Evolutionary conservation across 2,329 filamentous ascomycete genomes (phyloP).

Genomic region (Aotearoamyces nothofagi): DNA sequence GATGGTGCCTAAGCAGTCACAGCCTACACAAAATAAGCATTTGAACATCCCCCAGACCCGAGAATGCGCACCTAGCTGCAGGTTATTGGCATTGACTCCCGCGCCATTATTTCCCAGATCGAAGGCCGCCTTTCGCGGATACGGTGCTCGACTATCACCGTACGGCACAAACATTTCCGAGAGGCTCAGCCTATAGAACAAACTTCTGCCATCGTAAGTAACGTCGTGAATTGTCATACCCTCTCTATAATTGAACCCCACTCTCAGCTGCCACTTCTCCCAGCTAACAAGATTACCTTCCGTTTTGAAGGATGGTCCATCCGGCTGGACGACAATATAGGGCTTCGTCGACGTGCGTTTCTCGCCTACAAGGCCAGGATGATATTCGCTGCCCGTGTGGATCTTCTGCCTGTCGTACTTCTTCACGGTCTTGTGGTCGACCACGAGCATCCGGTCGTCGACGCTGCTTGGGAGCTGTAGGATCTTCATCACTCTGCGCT

Average conservation of each 20-base stretch:
- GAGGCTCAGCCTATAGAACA: constrained; percentile 41
- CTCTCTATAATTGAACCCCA: constrained; percentile 45
- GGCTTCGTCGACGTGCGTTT: too few species aligned
- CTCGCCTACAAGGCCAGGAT: too few species aligned
- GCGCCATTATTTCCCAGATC: constrained; percentile 54
- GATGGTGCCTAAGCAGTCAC: constrained; percentile 53
- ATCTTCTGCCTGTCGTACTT: constrained; percentile 12
- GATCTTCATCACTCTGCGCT: background rate
- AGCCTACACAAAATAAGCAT: too few species aligned
- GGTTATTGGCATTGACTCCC: constrained; percentile 49
- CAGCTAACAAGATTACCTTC: constrained; percentile 27
- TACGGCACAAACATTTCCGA: constrained; percentile 52
- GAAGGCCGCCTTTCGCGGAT: constrained; percentile 52
- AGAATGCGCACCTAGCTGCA: too few species aligned
- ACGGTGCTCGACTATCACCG: constrained; percentile 44
- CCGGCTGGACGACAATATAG: constrained; percentile 44
- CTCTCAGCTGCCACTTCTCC: constrained; percentile 46
- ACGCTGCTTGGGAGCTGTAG: background rate
- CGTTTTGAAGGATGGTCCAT: constrained; percentile 47
- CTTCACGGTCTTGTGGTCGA: background rate
- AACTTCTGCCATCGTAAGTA: constrained; percentile 39
- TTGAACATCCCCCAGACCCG: too few species aligned
- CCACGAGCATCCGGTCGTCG: background rate
- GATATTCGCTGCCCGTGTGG: background rate
- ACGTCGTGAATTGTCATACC: constrained; percentile 48